Conservation (phyloP, 805 yeast species). For the Jamesozyma rosinii region DNA sequence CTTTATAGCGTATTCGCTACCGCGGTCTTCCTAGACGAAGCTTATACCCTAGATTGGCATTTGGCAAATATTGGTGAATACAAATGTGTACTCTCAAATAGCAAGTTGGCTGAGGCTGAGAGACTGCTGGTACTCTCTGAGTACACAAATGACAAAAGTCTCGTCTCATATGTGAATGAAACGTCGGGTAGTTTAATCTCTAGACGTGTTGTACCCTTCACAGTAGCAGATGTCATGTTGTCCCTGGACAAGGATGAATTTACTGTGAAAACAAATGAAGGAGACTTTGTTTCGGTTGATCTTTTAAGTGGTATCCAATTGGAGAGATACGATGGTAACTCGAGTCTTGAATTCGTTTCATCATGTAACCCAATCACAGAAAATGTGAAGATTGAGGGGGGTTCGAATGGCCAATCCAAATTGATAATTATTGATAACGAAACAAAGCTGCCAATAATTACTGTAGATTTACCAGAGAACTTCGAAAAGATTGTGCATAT, state of each 20-base stretch:
- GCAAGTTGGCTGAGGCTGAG: conserved; percentile 3
- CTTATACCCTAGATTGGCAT: conserved; percentile 49
- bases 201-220: conserved; percentile 15
- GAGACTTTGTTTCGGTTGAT: conserved; percentile 5
- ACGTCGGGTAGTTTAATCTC: conserved; percentile 29
- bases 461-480: conserved; percentile 12
- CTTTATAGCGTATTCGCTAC: conserved; percentile 5
- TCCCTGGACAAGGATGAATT: conserved; percentile 6
- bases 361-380: conserved; percentile 13
- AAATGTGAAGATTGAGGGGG: conserved; percentile 1
- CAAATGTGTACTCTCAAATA: conserved; percentile 16
- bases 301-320: conserved; percentile 1
- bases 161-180: conserved; percentile 32
- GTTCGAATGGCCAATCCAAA: neutral
- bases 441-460: conserved; percentile 10
- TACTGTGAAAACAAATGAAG: conserved; percentile 7
- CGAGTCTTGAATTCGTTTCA: conserved; percentile 7
- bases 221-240: conserved; percentile 12
- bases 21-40: conserved; percentile 42
- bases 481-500: conserved; percentile 13
- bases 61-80: conserved; percentile 38
- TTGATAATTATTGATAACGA: conserved; percentile 14
- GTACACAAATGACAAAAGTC: conserved; percentile 10
- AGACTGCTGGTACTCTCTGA: conserved; percentile 25
- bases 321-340: neutral